Evolutionary conservation across 139 green algal species (phyloP).

Genomic region (Coelastrella sp.): DNA sequence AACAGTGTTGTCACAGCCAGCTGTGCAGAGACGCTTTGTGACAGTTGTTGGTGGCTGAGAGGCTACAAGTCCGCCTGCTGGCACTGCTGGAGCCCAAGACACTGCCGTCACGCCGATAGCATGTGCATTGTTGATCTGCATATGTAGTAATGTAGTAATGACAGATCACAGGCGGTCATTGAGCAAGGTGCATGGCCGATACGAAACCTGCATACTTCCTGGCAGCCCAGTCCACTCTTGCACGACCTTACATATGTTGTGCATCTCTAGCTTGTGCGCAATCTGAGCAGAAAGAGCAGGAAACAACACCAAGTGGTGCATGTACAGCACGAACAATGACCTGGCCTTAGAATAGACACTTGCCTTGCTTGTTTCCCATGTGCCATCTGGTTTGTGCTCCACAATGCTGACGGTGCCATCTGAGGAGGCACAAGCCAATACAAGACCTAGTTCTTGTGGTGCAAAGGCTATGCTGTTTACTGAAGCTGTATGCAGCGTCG

Average conservation of each 20-base stretch:
- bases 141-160: too few relatives aligned
- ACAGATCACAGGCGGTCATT: too few relatives aligned
- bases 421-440: slow-evolving; percentile 90
- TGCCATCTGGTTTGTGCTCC: slow-evolving; percentile 70
- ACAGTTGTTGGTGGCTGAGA: slow-evolving; percentile 57
- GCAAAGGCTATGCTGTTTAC: slow-evolving; percentile 96
- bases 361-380: slow-evolving; percentile 76
- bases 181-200: too few relatives aligned
- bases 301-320: background rate
- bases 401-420: slow-evolving; percentile 91
- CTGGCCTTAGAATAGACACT: background rate
- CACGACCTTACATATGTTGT: too few relatives aligned
- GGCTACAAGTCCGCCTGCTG: slow-evolving; percentile 72
- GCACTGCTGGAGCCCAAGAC: slow-evolving; percentile 87
- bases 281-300: background rate
- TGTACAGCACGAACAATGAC: background rate
- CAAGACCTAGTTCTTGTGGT: slow-evolving; percentile 92
- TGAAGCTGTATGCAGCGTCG: slow-evolving; percentile 74
- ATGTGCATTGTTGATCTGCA: slow-evolving; percentile 77
- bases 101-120: slow-evolving; percentile 89
- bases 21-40: slow-evolving; percentile 78
- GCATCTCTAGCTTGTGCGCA: background rate
- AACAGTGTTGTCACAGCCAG: slow-evolving; percentile 93
- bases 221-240: too few relatives aligned
- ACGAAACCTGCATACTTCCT: too few relatives aligned